Base-by-base conservation (phyloP, 768 basidiomycete species). In the Leccinum variicolor region DNA sequence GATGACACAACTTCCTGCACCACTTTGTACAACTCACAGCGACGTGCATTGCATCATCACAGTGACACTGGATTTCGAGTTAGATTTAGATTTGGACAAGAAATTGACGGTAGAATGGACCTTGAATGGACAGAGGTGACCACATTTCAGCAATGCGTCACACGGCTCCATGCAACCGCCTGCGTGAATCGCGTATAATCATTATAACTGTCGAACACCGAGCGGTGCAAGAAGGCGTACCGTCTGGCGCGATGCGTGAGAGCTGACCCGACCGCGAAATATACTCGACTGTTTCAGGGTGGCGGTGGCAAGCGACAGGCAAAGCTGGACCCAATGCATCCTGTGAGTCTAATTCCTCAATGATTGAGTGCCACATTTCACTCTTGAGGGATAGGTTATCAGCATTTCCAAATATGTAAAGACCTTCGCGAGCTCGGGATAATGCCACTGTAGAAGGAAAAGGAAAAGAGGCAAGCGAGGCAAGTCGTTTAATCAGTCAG, bases 381-480 rank as follows among this genome's bases (percentile, higher is more conserved):
- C 81, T 84, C 55, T 72, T 75, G 15, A 76, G 70, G 4, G 79
- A 72, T 45, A 89, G 66, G 43, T 84, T 80, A 0, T 76, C 67
- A 0, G 85, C 82, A 53, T 90, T 89, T 23, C 90, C 90, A 4
- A 92, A 71, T 31, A 92, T 81, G 64, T 79, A 91, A 2, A 92
- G 73, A 5, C 90, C 90, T 58, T 92, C 83, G 50, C 82, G 80
- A 4, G 90, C 89, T 21, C 90, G 79, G 21, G 89, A 90, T 4
- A 92, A 68, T 0, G 90, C 87, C 43, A 91, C 90, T 78, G 58
- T 19, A 21, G 31, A 53, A 56, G 51, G 34, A 33, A 33, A 33
- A 14, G 36, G n/a, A 8, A 3, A 39, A 39, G n/a, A n/a, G n/a
- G n/a, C n/a, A n/a, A 39, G 36, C 17, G 17, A 39, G 17, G 17